phyloP scores from a whole-genome alignment of 1,139 yeast species.

The Saccharomyces hybrid region DNA sequence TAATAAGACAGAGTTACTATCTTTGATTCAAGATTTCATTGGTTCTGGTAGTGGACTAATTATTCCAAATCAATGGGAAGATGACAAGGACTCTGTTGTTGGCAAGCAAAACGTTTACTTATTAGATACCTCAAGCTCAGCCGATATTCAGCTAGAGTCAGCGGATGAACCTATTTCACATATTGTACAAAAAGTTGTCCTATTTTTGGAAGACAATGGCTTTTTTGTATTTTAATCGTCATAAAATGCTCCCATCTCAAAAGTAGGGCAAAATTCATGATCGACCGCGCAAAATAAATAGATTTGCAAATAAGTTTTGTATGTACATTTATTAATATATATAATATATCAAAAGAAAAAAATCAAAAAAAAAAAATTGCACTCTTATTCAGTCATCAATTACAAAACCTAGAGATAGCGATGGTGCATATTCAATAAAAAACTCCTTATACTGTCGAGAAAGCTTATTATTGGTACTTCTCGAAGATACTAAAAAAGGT shows the following conservation, averaged over 20 bases:
- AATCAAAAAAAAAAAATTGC: background rate
- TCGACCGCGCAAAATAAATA: background rate
- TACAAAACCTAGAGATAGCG: background rate
- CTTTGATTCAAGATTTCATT: slow-evolving; percentile 66
- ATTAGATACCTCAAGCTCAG: slow-evolving; percentile 40
- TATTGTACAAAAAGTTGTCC: slow-evolving; percentile 63
- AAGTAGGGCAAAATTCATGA: background rate
- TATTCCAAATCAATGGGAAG: slow-evolving; percentile 39
- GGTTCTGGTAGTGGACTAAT: slow-evolving; percentile 89
- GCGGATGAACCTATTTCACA: slow-evolving; percentile 44
- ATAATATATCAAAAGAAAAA: background rate
- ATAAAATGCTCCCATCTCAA: background rate
- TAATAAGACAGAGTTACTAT: slow-evolving; percentile 17
- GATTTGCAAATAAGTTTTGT: background rate
- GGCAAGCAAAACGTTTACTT: slow-evolving; percentile 40
- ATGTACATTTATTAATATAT: background rate
- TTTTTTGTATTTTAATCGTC: slow-evolving; percentile 43
- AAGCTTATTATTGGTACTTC: background rate
- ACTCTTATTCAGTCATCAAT: background rate
- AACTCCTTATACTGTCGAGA: background rate
- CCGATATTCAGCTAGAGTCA: slow-evolving; percentile 49
- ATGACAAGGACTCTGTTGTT: slow-evolving; percentile 36
- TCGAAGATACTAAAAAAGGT: background rate
- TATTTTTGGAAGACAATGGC: slow-evolving; percentile 71
- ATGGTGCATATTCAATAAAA: background rate